phyloP scores from a whole-genome alignment of 1,284 basidiomycete genomes.

The Austroboletus niveus region DNA sequence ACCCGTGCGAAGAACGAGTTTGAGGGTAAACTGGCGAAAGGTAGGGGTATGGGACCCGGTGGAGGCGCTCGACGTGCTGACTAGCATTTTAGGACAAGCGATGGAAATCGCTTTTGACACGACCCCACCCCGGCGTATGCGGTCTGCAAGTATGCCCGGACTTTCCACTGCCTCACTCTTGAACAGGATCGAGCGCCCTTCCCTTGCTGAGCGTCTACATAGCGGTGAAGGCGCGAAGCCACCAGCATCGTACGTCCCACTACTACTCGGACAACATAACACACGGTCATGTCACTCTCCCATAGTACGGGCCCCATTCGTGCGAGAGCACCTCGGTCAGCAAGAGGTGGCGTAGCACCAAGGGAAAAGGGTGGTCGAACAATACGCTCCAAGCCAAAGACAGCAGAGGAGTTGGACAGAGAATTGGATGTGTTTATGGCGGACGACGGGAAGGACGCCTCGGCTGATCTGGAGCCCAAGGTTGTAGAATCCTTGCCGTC shows the following conservation, averaged over 20 bases:
- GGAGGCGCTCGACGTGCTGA: not conserved
- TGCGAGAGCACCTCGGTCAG: slow-evolving; percentile 14
- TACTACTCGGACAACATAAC: not conserved
- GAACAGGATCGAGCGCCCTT: slow-evolving; percentile 35
- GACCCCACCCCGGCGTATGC: slow-evolving; percentile 37
- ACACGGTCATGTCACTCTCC: slow-evolving; percentile 2
- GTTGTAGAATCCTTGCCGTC: slow-evolving; percentile 18
- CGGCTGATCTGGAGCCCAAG: slow-evolving; percentile 22
- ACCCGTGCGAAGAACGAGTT: slow-evolving; percentile 83
- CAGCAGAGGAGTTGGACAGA: slow-evolving; percentile 83
- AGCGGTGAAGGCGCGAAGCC: slow-evolving; percentile 12
- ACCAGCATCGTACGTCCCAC: slow-evolving; percentile 12
- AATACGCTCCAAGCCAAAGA: slow-evolving; percentile 50
- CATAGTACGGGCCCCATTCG: slow-evolving; percentile 26
- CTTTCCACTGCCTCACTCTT: slow-evolving; percentile 28
- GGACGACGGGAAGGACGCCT: slow-evolving; percentile 42
- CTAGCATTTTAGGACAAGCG: slow-evolving; percentile 61
- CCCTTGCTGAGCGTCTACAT: slow-evolving; percentile 29
- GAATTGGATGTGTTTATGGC: slow-evolving; percentile 93
- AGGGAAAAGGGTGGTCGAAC: slow-evolving; percentile 21
- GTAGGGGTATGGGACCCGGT: slow-evolving; percentile 41
- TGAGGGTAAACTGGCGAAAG: slow-evolving; percentile 89
- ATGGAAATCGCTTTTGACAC: slow-evolving; percentile 73
- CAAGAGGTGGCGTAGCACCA: slow-evolving; percentile 6
- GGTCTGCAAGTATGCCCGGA: slow-evolving; percentile 32